phyloP scores from a whole-genome alignment of 768 basidiomycete genomes.

The Macrolepiota dolichaula region DNA sequence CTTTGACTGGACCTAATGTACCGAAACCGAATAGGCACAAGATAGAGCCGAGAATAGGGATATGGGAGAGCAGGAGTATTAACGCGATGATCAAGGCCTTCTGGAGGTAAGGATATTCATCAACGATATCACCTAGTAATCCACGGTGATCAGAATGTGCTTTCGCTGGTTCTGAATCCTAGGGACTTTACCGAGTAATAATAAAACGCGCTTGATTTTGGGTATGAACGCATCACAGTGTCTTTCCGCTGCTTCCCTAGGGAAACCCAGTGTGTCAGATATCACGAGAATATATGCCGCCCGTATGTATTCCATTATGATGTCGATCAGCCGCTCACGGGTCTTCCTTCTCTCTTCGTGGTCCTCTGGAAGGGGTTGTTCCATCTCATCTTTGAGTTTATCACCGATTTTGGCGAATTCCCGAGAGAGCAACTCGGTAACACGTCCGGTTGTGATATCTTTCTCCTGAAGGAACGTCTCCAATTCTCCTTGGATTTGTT shows the following conservation, averaged over 20 bases:
- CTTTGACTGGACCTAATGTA: no score
- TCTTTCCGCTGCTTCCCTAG: conserved; percentile 1
- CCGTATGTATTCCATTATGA: not conserved
- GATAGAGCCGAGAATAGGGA: no score
- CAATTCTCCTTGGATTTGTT: not conserved
- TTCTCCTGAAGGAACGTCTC: not conserved
- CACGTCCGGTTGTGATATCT: not conserved
- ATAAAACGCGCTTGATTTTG: not conserved
- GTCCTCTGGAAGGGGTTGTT: conserved; percentile 11
- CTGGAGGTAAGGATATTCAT: conserved; percentile 30
- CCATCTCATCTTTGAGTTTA: conserved; percentile 8
- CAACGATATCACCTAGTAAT: conserved; percentile 30
- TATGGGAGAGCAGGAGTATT: no score
- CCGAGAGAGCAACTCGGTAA: not conserved
- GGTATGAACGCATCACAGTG: not conserved
- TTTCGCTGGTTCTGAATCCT: not conserved
- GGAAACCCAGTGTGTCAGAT: not conserved
- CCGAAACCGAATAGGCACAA: no score
- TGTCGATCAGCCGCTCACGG: conserved; percentile 1
- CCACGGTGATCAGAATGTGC: not conserved
- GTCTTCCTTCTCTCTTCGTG: conserved; percentile 6
- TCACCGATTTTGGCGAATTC: not conserved
- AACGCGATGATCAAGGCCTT: conserved; percentile 20
- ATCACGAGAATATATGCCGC: conserved; percentile 1
- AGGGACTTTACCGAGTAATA: conserved; percentile 3